Conservation (phyloP, 495 filamentous ascomycete species). For the Emericellopsis terricola region DNA sequence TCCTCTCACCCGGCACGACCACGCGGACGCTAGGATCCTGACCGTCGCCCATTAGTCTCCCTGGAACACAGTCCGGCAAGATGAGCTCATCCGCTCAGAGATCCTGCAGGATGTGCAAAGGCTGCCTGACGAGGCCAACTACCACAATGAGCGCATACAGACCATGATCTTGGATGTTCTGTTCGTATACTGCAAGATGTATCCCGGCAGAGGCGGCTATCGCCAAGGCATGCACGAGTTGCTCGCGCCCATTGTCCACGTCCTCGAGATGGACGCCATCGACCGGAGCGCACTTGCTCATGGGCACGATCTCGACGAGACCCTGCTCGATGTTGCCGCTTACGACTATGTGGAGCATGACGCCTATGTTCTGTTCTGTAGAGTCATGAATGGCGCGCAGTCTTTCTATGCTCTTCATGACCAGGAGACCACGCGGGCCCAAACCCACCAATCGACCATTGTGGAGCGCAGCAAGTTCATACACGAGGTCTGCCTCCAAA, state of each 20-base stretch:
- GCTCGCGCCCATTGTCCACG: slow-evolving; percentile 79
- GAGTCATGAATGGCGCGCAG: slow-evolving; percentile 73
- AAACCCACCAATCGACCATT: slow-evolving; percentile 49
- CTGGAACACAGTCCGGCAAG: slow-evolving; percentile 67
- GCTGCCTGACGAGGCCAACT: slow-evolving; percentile 83
- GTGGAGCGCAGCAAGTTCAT: slow-evolving; percentile 72
- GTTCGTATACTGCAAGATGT: slow-evolving; percentile 89
- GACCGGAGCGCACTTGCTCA: slow-evolving; percentile 9
- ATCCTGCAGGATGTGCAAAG: slow-evolving; percentile 92
- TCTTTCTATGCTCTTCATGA: slow-evolving; percentile 59
- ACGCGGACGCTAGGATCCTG: background rate
- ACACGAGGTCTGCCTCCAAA: slow-evolving; percentile 59
- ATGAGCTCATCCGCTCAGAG: slow-evolving; percentile 69
- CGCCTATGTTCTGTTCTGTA: slow-evolving; percentile 67
- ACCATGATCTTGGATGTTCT: slow-evolving; percentile 70
- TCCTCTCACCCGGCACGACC: background rate
- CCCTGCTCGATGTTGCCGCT: slow-evolving; percentile 51
- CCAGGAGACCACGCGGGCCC: slow-evolving; percentile 2
- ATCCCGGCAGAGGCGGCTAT: slow-evolving; percentile 67
- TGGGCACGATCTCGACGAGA: slow-evolving; percentile 13
- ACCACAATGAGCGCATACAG: slow-evolving; percentile 64
- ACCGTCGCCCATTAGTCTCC: slow-evolving; percentile 39
- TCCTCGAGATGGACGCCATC: slow-evolving; percentile 67
- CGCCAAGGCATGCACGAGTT: slow-evolving; percentile 97
- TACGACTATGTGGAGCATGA: slow-evolving; percentile 69